Percentiles rank a stretch among this genome's conserved stretches.
phyloP scores from a whole-genome alignment of 441 rosid species.

The Populus trichocarpa region DNA sequence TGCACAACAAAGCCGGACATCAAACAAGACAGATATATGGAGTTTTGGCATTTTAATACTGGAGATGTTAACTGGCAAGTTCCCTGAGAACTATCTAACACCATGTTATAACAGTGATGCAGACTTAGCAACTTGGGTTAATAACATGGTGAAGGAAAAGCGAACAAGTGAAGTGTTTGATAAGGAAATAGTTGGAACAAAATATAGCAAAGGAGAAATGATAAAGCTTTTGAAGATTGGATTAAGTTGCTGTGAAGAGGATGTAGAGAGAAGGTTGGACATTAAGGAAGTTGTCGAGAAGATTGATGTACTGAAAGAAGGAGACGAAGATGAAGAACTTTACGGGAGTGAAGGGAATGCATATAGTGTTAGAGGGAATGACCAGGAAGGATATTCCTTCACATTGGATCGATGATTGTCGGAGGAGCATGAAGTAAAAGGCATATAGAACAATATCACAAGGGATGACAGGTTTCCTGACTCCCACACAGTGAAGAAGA shows the following conservation, averaged over 20 bases:
- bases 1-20: constrained; percentile 37
- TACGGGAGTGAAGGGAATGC: constrained; percentile 20
- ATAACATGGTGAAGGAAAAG: constrained; percentile 54
- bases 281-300: constrained; percentile 51
- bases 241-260: constrained; percentile 79
- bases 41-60: constrained; percentile 74
- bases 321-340: constrained; percentile 21
- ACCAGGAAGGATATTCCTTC: constrained; percentile 26
- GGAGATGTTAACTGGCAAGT: constrained; percentile 70
- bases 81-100: constrained; percentile 67
- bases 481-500: no score
- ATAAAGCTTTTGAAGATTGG: constrained; percentile 72
- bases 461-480: no score
- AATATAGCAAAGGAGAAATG: constrained; percentile 60
- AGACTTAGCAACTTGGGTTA: constrained; percentile 70
- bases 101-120: constrained; percentile 41
- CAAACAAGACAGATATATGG: constrained; percentile 77
- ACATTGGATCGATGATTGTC: constrained; percentile 22
- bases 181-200: constrained; percentile 57
- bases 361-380: constrained; percentile 29
- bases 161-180: constrained; percentile 65
- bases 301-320: constrained; percentile 51
- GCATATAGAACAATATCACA: no score
- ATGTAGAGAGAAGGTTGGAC: constrained; percentile 52
- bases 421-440: no score